Conservation (phyloP, 2,329 filamentous ascomycete genomes). For the Ceratocystis papillata region DNA sequence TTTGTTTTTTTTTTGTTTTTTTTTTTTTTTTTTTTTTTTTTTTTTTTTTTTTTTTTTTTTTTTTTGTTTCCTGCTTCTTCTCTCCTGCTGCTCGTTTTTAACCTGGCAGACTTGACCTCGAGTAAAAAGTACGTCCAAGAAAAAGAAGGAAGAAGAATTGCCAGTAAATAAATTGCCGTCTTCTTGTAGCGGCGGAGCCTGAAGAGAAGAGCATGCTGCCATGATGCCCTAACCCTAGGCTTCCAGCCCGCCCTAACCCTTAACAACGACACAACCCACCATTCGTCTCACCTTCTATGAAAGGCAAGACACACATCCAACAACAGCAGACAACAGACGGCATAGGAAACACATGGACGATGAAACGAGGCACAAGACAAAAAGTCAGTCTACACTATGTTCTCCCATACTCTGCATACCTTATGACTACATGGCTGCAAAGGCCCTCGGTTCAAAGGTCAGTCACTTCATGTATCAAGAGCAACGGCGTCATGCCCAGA, state of each 20-base stretch:
- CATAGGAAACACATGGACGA: background rate
- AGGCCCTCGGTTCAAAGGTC: background rate
- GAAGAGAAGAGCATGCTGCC: background rate
- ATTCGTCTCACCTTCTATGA: background rate
- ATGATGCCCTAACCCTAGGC: background rate
- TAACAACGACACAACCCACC: background rate
- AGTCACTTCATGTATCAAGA: background rate
- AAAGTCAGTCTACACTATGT: too few species aligned
- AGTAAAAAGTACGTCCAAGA: background rate
- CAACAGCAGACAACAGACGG: background rate
- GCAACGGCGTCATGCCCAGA: too few species aligned
- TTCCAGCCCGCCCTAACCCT: background rate
- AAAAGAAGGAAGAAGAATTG: background rate
- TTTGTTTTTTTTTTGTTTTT: background rate
- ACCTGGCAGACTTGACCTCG: background rate
- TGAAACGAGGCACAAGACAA: conserved; percentile 10
- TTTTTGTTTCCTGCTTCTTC: background rate
- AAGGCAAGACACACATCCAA: background rate
- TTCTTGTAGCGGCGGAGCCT: background rate
- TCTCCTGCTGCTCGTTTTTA: background rate
- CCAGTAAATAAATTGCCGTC: background rate
- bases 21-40: background rate
- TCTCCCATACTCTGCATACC: too few species aligned
- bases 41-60: background rate
- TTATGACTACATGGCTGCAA: background rate